Conservation (phyloP, 2,329 filamentous ascomycete species). For the Tolypocladium tropicale region DNA sequence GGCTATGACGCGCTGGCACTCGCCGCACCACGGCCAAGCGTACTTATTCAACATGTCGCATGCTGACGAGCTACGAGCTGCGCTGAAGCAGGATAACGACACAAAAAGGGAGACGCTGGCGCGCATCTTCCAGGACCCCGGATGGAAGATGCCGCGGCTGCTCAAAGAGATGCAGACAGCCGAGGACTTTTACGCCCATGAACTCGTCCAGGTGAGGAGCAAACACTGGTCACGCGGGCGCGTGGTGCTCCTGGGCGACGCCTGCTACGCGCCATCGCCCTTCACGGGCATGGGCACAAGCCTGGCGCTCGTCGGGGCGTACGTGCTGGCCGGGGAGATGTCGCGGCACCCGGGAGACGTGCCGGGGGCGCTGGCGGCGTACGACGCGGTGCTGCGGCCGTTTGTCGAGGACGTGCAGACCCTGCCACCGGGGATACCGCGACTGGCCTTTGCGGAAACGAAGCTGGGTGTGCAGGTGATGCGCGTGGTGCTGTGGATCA, state of each 20-base stretch:
- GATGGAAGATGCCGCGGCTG: constrained; percentile 32
- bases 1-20: constrained; percentile 16
- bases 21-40: constrained; percentile 10
- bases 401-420: constrained; percentile 28
- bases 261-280: constrained; percentile 34
- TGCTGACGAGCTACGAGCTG: constrained; percentile 13
- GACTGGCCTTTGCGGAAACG: constrained; percentile 15
- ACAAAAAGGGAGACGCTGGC: constrained; percentile 28
- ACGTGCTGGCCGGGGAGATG: constrained; percentile 40
- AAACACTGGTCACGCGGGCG: constrained; percentile 20
- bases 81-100: constrained; percentile 10
- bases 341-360: constrained; percentile 11
- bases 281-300: constrained; percentile 39
- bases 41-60: constrained; percentile 19
- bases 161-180: constrained; percentile 21
- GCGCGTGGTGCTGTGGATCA: constrained; percentile 2
- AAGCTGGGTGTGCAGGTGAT: constrained; percentile 14
- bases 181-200: constrained; percentile 33
- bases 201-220: constrained; percentile 31
- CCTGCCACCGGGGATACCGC: constrained; percentile 15
- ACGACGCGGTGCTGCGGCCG: constrained; percentile 29
- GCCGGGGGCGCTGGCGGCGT: constrained; percentile 21
- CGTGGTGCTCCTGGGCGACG: constrained; percentile 39
- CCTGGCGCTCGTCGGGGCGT: constrained; percentile 33
- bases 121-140: constrained; percentile 30